phyloP scores from a whole-genome alignment of 169 alveolate species.

The Cystoisospora suis region DNA sequence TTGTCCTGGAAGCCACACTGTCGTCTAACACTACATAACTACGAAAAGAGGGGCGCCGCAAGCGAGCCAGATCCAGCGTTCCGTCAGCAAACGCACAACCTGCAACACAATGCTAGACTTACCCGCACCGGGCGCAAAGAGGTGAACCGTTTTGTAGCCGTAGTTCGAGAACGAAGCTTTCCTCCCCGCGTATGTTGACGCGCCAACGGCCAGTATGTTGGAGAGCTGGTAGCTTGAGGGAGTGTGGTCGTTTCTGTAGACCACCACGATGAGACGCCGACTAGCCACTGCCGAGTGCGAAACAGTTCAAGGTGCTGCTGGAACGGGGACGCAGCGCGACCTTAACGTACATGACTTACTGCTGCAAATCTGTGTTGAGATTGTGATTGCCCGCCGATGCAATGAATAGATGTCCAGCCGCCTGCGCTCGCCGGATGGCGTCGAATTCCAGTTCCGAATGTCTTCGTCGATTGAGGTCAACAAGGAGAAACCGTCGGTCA shows the following conservation, averaged over 20 bases:
- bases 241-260: conserved; percentile 61
- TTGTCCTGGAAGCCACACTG: too few relatives aligned
- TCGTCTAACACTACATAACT: too few relatives aligned
- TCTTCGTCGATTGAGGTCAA: neutral
- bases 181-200: conserved; percentile 43
- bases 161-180: conserved; percentile 58
- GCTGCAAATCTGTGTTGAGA: conserved; percentile 54
- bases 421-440: conserved; percentile 65
- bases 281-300: neutral
- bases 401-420: conserved; percentile 58
- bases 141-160: conserved; percentile 53
- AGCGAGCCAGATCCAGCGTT: too few relatives aligned
- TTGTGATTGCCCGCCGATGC: conserved; percentile 64
- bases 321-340: neutral
- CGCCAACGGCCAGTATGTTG: conserved; percentile 63
- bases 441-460: conserved; percentile 39
- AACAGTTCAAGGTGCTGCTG: neutral
- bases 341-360: conserved; percentile 12
- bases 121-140: conserved; percentile 67
- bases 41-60: too few relatives aligned
- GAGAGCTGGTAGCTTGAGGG: conserved; percentile 61
- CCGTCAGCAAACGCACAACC: too few relatives aligned
- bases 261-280: neutral
- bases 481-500: neutral
- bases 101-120: too few relatives aligned